Conservation (phyloP, 352 stramenopile genomes). For the Pythium aristosporum region DNA sequence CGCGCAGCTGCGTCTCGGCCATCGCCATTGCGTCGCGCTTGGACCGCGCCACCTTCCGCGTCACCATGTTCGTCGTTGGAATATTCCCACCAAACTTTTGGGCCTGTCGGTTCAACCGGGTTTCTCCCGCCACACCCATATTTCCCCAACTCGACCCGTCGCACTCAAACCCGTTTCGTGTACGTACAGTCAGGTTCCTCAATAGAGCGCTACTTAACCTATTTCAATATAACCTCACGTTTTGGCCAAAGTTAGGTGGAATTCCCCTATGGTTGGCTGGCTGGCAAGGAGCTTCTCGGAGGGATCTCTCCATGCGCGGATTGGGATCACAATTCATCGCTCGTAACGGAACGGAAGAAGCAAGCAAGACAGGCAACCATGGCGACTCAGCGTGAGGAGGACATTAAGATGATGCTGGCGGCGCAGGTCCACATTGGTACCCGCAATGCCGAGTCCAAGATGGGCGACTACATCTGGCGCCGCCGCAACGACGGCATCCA, state of each 20-base stretch:
- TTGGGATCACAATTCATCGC: slow-evolving; percentile 43
- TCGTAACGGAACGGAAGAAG: slow-evolving; percentile 45
- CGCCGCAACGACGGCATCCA: slow-evolving; percentile 98
- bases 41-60: slow-evolving; percentile 19
- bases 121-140: slow-evolving; percentile 2
- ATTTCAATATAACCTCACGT: slow-evolving; percentile 23
- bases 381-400: slow-evolving; percentile 95
- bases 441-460: slow-evolving; percentile 98
- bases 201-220: slow-evolving; percentile 1
- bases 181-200: not conserved
- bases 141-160: not conserved
- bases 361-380: slow-evolving; percentile 46
- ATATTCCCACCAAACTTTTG: slow-evolving; percentile 3
- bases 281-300: slow-evolving; percentile 1
- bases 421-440: slow-evolving; percentile 99
- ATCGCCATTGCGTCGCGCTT: slow-evolving; percentile 21
- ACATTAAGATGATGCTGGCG: slow-evolving; percentile 99
- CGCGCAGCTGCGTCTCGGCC: slow-evolving; percentile 13
- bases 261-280: slow-evolving; percentile 13
- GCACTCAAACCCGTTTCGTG: not conserved
- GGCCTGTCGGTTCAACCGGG: not conserved
- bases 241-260: slow-evolving; percentile 9
- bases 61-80: slow-evolving; percentile 15
- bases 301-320: not conserved
- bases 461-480: slow-evolving; percentile 99